Evolutionary conservation across 768 basidiomycete species (phyloP), one percentile per base, ranked within the genome.

Genomic region (Lanmaoa rubissima): DNA sequence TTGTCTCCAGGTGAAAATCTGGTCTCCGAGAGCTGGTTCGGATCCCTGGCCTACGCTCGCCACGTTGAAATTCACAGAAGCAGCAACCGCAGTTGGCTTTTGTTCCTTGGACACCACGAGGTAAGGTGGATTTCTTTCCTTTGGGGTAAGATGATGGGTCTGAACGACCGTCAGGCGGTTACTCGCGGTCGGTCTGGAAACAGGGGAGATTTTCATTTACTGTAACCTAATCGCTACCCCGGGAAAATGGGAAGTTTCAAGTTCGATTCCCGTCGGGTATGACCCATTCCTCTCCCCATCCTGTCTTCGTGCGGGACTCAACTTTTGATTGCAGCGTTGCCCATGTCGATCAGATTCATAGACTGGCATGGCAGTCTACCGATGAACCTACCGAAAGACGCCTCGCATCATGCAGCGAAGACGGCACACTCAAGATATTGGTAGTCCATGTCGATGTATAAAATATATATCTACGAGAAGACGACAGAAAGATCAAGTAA

Each of bases 331-430:
- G 17, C 38, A 96, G 93, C 13, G 60, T 79, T 41, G 84, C 86
- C 6, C 94, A 96, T 70, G 79, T 87, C 36, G 83, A 85, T 59
- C 88, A 92, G 54, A 81, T 98, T 48, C 85, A 94, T 63, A 82
- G 82, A 55, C 75, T 97, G 53, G 79, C 85, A n/a, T 98, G 92
- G 92, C 80, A 87, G 38, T 84, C 87, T 32, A 69, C 70, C 14
- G 63, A 59, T 8, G 61, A 69, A 32, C 61, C 57, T 12, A 56
- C 61, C n/a, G 57, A 64, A 53, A 75, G 72, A 54, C 78, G 84
- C 57, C 79, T 98, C 51, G 95, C 92, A 35, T 92, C 86, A 56
- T 92, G 92, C 66, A 91, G 92, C 72, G 93, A 96, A 76, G 95
- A 98, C 79, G 86, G 91, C 78, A 90, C 89, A 78, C 77, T 95